These are phyloP conservation scores for Allium cepa DNA, from an alignment of 106 monocot species.

Conservation along the genomic window DNA sequence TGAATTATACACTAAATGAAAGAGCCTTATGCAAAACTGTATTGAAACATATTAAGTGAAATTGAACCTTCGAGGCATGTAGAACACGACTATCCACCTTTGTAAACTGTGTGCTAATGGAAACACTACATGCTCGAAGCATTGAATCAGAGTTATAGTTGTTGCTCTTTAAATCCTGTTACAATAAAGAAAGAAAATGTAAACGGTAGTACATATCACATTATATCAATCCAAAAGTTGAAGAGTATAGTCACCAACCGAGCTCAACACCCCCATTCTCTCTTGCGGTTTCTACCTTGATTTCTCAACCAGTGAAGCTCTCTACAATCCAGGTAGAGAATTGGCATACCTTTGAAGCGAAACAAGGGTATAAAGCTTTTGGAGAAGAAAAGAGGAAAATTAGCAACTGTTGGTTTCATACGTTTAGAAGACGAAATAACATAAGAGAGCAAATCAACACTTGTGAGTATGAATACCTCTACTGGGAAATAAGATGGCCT, in stretches of 20 bases:
- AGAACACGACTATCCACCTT: conserved; percentile 77
- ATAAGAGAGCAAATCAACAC: background rate
- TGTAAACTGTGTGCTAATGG: conserved; percentile 55
- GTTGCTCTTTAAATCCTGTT: conserved; percentile 55
- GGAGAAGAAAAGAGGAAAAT: too few species aligned
- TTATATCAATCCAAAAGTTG: too few species aligned
- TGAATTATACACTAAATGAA: background rate
- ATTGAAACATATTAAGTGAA: background rate
- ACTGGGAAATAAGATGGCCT: conserved; percentile 78
- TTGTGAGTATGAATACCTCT: conserved; percentile 40
- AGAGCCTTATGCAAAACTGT: background rate
- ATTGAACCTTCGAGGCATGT: conserved; percentile 60
- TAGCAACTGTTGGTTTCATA: too few species aligned
- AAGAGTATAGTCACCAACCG: conserved; percentile 28
- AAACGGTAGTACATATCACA: background rate
- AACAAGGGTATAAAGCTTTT: too few species aligned
- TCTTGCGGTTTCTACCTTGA: conserved; percentile 92
- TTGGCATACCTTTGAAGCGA: too few species aligned
- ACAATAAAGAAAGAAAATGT: background rate
- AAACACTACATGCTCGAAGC: conserved; percentile 59
- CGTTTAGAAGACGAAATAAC: too few species aligned
- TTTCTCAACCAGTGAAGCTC: conserved; percentile 92
- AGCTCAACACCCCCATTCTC: conserved; percentile 60
- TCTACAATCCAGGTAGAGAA: conserved; percentile 46
- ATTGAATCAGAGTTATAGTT: conserved; percentile 80